Base-by-base conservation (phyloP, 1,139 yeast species). In the Suhomyces guaymorum region DNA sequence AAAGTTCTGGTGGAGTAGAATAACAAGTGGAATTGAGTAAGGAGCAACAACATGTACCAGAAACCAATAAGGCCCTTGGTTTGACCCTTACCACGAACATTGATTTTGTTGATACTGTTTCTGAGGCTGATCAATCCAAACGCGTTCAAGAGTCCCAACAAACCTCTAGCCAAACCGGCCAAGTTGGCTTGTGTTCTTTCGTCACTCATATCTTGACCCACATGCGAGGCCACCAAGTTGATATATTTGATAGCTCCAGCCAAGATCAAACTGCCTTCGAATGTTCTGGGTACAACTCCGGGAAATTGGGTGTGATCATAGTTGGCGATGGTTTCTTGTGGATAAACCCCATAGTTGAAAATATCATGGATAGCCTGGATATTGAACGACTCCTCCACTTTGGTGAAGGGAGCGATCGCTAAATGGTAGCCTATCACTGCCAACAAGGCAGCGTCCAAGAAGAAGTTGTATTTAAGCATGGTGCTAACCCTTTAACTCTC, bases 331-430 rank as follows among this genome's bases (percentile, higher is more conserved):
- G 69, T 39, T 36, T 68, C 69, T 18, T 57, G 58, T 2, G 67
- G 65, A 28, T 44, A 51, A 0, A 73, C 45, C 0, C 96, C 96
- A 52, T 78, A 73, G 44, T 74, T 73, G 36, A 87, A 48, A 31
- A 90, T 70, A 52, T 92, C 97, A 54, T 89, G 92, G 26, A 87
- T 69, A 0, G 97, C 97, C 52, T 92, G 97, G 29, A 87, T 68
- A 49, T 83, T 87, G 68, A 92, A 92, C 22, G 96, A 86, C 55
- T 92, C 98, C 55, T 92, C 97, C 1, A 92, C 97, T 58, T 92
- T 90, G 4, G 97, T 83, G 57, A 69, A 88, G 0, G 97, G 97
- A 0, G 96, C 73, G 3, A 75, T 47, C 15, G 66, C 47, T 43
- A 82, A 52, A 54, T 82, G 75, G 37, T 57, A 56, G 2, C 64